Evolutionary conservation across 768 basidiomycete species (phyloP).

Genomic region (Termitomyces sp.): DNA sequence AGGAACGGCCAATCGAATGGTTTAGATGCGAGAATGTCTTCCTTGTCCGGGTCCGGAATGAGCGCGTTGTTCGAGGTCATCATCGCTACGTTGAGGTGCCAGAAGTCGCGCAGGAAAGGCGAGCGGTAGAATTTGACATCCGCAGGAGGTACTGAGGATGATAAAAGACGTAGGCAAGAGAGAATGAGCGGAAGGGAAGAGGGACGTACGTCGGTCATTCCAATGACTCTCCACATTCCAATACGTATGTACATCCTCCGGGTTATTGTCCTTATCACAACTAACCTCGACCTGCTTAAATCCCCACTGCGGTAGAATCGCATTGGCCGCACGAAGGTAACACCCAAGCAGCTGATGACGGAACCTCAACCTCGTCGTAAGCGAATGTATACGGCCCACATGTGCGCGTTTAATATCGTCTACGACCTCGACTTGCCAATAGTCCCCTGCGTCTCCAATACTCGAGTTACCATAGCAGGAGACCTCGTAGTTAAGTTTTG

Average conservation of each 20-base stretch:
- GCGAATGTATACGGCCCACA: slow-evolving; percentile 75
- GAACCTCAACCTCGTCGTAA: slow-evolving; percentile 88
- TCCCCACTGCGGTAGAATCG: slow-evolving; percentile 92
- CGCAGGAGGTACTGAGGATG: slow-evolving; percentile 66
- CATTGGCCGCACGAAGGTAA: slow-evolving; percentile 86
- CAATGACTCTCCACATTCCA: slow-evolving; percentile 99
- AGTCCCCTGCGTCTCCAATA: slow-evolving; percentile 81
- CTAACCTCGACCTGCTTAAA: slow-evolving; percentile 98
- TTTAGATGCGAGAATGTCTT: slow-evolving; percentile 91
- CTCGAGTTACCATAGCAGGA: slow-evolving; percentile 91
- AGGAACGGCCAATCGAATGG: slow-evolving; percentile 95
- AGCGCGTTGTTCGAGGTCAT: slow-evolving; percentile 99
- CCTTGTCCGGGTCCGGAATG: slow-evolving; percentile 95
- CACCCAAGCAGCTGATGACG: slow-evolving; percentile 74
- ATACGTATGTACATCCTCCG: slow-evolving; percentile 76
- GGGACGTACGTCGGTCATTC: slow-evolving; percentile 83
- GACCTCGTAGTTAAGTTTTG: slow-evolving; percentile 88
- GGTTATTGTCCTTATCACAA: slow-evolving; percentile 85
- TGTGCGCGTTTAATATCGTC: slow-evolving; percentile 65
- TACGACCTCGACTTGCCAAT: slow-evolving; percentile 92
- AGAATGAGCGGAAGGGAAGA: neutral
- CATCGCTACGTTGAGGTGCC: slow-evolving; percentile 99
- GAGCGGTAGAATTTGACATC: slow-evolving; percentile 81
- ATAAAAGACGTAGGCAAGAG: neutral
- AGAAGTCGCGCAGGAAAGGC: slow-evolving; percentile 94